Percentiles rank a stretch among this genome's conserved stretches.
These are phyloP conservation scores for Saccharomyces pastorianus DNA, from an alignment of 1,139 yeast genomes.

Conservation along the genomic window DNA sequence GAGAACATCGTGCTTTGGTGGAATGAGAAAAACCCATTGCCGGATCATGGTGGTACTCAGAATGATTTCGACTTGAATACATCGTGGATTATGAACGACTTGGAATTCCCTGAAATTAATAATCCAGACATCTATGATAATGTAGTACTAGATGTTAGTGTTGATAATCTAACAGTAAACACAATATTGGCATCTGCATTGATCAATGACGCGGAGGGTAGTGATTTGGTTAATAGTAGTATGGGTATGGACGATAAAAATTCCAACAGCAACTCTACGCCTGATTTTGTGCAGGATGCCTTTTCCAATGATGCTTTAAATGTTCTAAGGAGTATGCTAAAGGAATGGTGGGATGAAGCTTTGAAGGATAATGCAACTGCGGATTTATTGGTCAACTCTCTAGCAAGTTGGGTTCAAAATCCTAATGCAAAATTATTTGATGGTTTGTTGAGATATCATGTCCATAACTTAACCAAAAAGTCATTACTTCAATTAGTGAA, in stretches of 20 bases:
- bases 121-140: constrained; percentile 75
- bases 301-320: constrained; percentile 68
- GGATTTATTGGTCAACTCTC: constrained; percentile 74
- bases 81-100: constrained; percentile 43
- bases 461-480: constrained; percentile 78
- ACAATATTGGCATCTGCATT: constrained; percentile 78
- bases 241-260: constrained; percentile 15
- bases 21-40: constrained; percentile 63
- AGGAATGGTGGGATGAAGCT: constrained; percentile 94
- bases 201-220: constrained; percentile 84
- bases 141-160: constrained; percentile 69
- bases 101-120: constrained; percentile 67
- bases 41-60: constrained; percentile 84
- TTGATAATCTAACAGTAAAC: constrained; percentile 74
- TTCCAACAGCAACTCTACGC: constrained; percentile 17
- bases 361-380: constrained; percentile 60
- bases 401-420: constrained; percentile 82
- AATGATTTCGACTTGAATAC: constrained; percentile 40
- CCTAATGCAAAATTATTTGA: constrained; percentile 69
- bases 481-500: constrained; percentile 73
- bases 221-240: constrained; percentile 57
- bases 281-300: constrained; percentile 62
- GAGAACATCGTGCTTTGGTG: constrained; percentile 84
- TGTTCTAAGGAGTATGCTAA: constrained; percentile 66
- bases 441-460: constrained; percentile 72